Evolutionary conservation across 2,329 filamentous ascomycete species (phyloP).

Genomic region (Harringtonia aguacate): DNA sequence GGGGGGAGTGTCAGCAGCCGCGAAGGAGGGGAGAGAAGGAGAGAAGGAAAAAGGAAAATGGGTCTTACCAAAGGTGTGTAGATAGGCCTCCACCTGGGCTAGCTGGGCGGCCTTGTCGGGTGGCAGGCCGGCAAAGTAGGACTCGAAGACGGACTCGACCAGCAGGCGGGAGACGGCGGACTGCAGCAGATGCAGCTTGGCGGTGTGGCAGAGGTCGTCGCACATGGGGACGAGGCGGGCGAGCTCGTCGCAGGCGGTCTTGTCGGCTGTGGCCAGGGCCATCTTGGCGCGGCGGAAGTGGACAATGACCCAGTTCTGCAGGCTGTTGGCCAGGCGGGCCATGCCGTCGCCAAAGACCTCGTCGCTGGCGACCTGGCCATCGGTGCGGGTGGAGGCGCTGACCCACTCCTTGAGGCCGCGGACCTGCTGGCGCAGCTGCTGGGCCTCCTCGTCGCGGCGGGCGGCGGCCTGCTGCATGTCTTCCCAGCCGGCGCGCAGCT

Average conservation of each 20-base stretch:
- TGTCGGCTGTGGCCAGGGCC: slow-evolving; percentile 13
- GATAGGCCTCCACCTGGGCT: slow-evolving; percentile 33
- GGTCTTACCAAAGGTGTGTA: slow-evolving; percentile 29
- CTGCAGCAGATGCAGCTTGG: slow-evolving; percentile 53
- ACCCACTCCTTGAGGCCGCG: slow-evolving; percentile 62
- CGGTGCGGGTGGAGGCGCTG: slow-evolving; percentile 52
- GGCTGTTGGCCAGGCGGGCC: slow-evolving; percentile 50
- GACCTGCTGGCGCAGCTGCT: slow-evolving; percentile 46
- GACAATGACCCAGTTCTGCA: slow-evolving; percentile 66
- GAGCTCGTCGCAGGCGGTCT: slow-evolving; percentile 23
- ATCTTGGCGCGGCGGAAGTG: slow-evolving; percentile 56
- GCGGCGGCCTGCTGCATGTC: slow-evolving; percentile 32
- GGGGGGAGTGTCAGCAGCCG: too few relatives aligned
- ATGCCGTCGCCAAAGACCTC: slow-evolving; percentile 55
- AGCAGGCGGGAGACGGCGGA: slow-evolving; percentile 49
- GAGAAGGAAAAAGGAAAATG: background rate
- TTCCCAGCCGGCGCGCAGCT: slow-evolving; percentile 39
- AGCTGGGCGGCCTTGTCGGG: slow-evolving; percentile 41
- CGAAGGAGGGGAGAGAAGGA: background rate
- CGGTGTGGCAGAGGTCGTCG: slow-evolving; percentile 37
- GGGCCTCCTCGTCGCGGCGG: slow-evolving; percentile 45
- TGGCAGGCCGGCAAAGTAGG: slow-evolving; percentile 53
- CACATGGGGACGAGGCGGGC: slow-evolving; percentile 46
- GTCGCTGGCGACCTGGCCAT: slow-evolving; percentile 55
- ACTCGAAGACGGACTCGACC: slow-evolving; percentile 49